Evolutionary conservation across 345 rosid genomes (phyloP).

Genomic region (Syzygium aqueum): DNA sequence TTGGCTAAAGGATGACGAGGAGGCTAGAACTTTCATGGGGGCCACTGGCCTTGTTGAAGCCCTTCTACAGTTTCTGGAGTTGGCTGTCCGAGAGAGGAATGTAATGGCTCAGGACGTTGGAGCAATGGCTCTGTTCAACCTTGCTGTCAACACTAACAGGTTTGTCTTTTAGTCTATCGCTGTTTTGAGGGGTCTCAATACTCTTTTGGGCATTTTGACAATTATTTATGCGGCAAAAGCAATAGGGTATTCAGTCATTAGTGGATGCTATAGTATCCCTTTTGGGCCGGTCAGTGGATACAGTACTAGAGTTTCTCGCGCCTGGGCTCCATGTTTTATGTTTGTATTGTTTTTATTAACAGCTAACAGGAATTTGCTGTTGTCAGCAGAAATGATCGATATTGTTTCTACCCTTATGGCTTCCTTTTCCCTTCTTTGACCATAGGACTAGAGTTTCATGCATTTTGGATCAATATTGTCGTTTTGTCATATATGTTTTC

Average conservation of each 20-base stretch:
- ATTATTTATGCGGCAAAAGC: not conserved
- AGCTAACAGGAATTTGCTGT: not conserved
- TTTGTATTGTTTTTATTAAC: not conserved
- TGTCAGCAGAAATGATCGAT: not conserved
- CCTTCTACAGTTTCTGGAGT: constrained; percentile 52
- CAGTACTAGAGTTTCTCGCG: not conserved
- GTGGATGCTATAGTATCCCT: not conserved
- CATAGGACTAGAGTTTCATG: not conserved
- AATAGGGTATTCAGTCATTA: not conserved
- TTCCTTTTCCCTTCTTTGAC: not conserved
- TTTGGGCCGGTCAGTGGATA: not conserved
- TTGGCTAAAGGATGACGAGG: constrained; percentile 79
- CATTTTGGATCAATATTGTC: not conserved
- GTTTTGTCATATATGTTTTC: not conserved
- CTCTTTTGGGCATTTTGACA: not conserved
- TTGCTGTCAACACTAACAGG: constrained; percentile 92
- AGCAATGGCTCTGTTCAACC: constrained; percentile 91
- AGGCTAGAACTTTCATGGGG: constrained; percentile 79
- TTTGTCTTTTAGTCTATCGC: constrained; percentile 13
- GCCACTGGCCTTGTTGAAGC: constrained; percentile 75
- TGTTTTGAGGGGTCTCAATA: not conserved
- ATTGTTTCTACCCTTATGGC: not conserved
- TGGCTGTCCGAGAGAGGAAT: constrained; percentile 38
- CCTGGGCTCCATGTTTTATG: not conserved
- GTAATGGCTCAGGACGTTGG: constrained; percentile 53